phyloP scores from a whole-genome alignment of 345 rosid genomes.

The Gossypium rotundifolium region DNA sequence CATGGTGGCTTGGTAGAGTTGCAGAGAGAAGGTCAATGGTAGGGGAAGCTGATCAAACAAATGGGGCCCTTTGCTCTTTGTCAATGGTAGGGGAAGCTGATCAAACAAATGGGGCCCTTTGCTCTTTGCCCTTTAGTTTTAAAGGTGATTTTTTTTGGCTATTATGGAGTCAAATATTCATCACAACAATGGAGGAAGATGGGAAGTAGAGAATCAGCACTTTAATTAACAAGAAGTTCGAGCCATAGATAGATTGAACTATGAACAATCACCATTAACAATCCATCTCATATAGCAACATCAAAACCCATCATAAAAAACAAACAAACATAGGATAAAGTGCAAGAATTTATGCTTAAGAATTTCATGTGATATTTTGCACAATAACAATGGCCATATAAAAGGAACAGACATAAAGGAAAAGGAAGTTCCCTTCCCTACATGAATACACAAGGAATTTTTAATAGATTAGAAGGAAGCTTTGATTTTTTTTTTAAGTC shows the following conservation, averaged over 20 bases:
- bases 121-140: not conserved
- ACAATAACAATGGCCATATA: slow-evolving; percentile 21
- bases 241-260: slow-evolving; percentile 16
- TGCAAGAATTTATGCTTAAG: slow-evolving; percentile 38
- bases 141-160: not conserved
- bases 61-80: not conserved
- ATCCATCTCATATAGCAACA: slow-evolving; percentile 15
- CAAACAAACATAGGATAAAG: slow-evolving; percentile 20
- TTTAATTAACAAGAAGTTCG: slow-evolving; percentile 11
- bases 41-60: not conserved
- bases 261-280: slow-evolving; percentile 17
- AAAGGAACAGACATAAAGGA: slow-evolving; percentile 16
- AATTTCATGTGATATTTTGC: slow-evolving; percentile 36
- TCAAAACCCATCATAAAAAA: slow-evolving; percentile 9
- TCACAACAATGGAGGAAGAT: slow-evolving; percentile 8
- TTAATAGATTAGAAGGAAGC: not conserved
- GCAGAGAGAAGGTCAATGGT: no score
- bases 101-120: not conserved
- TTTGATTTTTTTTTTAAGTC: slow-evolving; percentile 12
- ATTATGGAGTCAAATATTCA: not conserved
- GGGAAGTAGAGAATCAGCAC: slow-evolving; percentile 24
- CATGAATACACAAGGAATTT: slow-evolving; percentile 19
- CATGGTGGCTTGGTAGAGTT: slow-evolving; percentile 14
- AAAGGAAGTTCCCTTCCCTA: slow-evolving; percentile 8
- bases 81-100: not conserved